Base-by-base conservation (phyloP, 495 filamentous ascomycete genomes). In the Hypoxylon fragiforme region DNA sequence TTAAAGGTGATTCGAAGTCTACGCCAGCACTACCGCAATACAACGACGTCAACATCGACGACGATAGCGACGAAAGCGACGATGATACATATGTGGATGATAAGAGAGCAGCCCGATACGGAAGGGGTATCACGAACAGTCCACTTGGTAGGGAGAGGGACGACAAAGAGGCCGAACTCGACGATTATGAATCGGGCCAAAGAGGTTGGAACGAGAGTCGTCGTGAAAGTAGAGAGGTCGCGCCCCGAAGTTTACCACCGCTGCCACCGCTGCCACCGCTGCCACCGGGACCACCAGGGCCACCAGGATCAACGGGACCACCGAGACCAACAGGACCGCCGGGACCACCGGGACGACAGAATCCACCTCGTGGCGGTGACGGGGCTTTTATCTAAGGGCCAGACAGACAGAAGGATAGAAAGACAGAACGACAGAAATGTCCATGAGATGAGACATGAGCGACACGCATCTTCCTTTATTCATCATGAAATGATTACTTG, bases 1-100 rank as follows among this genome's bases (percentile, higher is more conserved):
- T 97, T 3, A 85, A 85, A 62, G 91, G 90, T 11, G 89, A 92
- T 60, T 77, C 73, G 0, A 62, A 58, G 1, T 77, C 78, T 18
- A 51, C 71, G 63, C 74, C 78, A 3, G 43, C 67, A 8, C 37
- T 73, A 11, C 73, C 66, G 16, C 62, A 60, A 0, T 75, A 73
- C 40, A 73, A 73, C n/a, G 59, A 61, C 20, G n/a, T n/a, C n/a
- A n/a, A n/a, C n/a, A n/a, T n/a, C n/a, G 59, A 62, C 19, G 39
- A 56, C 20, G 62, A 70, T 11, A 63, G 53, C 4, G 59, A 69
- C 1, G 59, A 67, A 9, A 57, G 68, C n/a, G 70, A 70, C n/a
- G 61, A 64, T 3, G 59, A 65, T 32, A 12, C 34, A 35, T 72
- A 65, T 41, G 37, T 38, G 4, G 73, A 74, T 24, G 69, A 74